Conservation (phyloP, 345 rosid species). For the Syzygium aqueum region DNA sequence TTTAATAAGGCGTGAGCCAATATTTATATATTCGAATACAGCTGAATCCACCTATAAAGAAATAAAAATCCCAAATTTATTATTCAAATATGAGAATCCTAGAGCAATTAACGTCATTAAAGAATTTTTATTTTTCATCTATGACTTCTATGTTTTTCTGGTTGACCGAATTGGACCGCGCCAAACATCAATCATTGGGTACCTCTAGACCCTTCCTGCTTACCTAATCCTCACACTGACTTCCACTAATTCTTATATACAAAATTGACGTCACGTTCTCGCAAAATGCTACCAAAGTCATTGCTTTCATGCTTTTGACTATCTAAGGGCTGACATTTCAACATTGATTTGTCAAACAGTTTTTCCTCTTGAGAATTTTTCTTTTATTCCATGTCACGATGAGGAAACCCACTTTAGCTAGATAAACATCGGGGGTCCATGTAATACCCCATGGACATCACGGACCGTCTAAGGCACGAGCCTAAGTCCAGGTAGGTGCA, state of each 20-base stretch:
- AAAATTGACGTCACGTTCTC: no score
- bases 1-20: no score
- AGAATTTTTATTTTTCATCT: not conserved
- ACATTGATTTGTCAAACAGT: rapidly evolving
- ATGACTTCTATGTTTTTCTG: not conserved
- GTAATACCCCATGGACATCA: not conserved
- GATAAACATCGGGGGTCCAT: not conserved
- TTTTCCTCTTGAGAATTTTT: not conserved
- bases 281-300: no score
- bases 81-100: not conserved
- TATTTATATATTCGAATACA: no score
- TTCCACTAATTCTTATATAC: no score
- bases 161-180: not conserved
- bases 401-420: not conserved
- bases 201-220: not conserved
- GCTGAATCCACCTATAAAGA: not conserved
- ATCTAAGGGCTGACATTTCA: not conserved
- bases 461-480: no score
- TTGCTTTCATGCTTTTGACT: not conserved
- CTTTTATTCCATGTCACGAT: not conserved
- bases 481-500: no score
- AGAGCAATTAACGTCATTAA: not conserved
- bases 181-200: not conserved
- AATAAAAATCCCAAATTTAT: not conserved
- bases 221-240: not conserved